Evolutionary conservation across 2,329 filamentous ascomycete species (phyloP).

Genomic region (Didymellaceae sp.): DNA sequence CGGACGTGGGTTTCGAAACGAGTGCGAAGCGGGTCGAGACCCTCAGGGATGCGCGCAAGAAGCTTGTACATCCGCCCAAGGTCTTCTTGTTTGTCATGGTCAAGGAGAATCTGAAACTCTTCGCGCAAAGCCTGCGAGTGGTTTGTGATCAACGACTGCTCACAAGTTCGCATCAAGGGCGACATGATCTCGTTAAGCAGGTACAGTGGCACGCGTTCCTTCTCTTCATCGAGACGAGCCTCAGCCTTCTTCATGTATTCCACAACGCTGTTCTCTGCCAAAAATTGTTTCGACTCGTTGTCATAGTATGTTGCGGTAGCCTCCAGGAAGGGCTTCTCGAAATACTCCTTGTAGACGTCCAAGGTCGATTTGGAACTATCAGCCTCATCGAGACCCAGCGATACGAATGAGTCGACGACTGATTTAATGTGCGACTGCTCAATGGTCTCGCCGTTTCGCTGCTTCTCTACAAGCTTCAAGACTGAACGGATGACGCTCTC

Average conservation of each 20-base stretch:
- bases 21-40: conserved; percentile 83
- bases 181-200: conserved; percentile 88
- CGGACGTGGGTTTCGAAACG: conserved; percentile 93
- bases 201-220: conserved; percentile 90
- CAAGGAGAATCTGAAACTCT: conserved; percentile 91
- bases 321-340: conserved; percentile 88
- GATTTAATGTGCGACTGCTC: conserved; percentile 97
- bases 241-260: conserved; percentile 99
- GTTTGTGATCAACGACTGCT: conserved; percentile 86
- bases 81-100: conserved; percentile 94
- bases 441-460: conserved; percentile 96
- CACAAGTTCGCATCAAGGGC: conserved; percentile 84
- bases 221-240: conserved; percentile 85
- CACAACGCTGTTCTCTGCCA: conserved; percentile 95
- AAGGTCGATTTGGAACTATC: conserved; percentile 93
- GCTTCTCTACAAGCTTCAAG: conserved; percentile 93
- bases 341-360: conserved; percentile 91
- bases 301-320: conserved; percentile 88
- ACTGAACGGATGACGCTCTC: conserved; percentile 94
- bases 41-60: conserved; percentile 86
- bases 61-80: conserved; percentile 96
- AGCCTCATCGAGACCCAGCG: conserved; percentile 89
- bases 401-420: conserved; percentile 94
- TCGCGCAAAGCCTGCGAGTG: conserved; percentile 87
- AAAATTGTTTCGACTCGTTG: conserved; percentile 89